Base-by-base conservation (phyloP, 1,139 yeast genomes). In the Kluyveromyces sp. region DNA sequence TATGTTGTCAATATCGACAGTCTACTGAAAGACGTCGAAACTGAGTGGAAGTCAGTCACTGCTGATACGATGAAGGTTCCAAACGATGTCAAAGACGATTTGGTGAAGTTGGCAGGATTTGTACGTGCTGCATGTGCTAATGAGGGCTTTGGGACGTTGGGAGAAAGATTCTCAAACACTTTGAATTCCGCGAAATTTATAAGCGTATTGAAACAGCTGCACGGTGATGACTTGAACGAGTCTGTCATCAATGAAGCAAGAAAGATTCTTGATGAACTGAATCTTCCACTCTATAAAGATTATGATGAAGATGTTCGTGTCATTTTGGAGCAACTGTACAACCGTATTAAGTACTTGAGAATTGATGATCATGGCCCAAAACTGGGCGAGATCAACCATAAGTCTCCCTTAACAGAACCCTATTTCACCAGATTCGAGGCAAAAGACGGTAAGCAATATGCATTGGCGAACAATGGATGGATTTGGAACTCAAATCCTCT, bases 401-500 rank as follows among this genome's bases (percentile, higher is more conserved):
- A 73, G 13, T 53, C 57, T 7, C 96, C 96, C 0, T 68, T 92
- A 40, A 77, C 85, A 2, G 97, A 92, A 61, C 79, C 88, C 2
- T 92, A 89, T 63, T 92, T 92, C 62, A 87, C 97, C 2, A 70
- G 88, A 47, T 78, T 89, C 53, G 63, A 57, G 2, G 71, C 67
- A 9, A 57, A 62, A 0, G 68, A 73, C 38, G 89, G 87, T 3
- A 70, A 73, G 39, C 65, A 71, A 1, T 79, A 78, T 35, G 86
- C 89, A 1, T 68, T 92, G 48, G 97, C 96, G 4, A 92, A 92
- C 60, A 92, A 92, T 58, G 98, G 98, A 36, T 92, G 97, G 97
- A 88, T 92, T 45, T 92, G 98, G 98, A 92, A 88, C 43, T 96
- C 96, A 12, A 83, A 89, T 54, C 96, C 97, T 2, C 66, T 89